A percentile compares a stretch with the other conserved stretches of the same genome.
phyloP scores from a whole-genome alignment of 2,329 filamentous ascomycete species.

The Helotiales sp. region DNA sequence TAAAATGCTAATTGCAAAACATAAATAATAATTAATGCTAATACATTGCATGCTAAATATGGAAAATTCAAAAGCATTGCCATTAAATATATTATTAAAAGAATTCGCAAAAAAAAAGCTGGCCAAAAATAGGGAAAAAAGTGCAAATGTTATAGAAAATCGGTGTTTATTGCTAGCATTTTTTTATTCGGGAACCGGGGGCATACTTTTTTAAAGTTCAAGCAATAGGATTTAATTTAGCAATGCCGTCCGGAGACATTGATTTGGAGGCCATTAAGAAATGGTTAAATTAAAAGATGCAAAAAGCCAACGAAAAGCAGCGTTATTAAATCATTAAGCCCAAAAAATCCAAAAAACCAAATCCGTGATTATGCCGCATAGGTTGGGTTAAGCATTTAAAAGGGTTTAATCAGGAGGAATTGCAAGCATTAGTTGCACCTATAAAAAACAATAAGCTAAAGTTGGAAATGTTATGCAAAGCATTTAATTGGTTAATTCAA shows the following conservation, averaged over 20 bases:
- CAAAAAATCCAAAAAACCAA: background rate
- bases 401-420: conserved; percentile 10
- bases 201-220: background rate
- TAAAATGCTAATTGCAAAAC: no score
- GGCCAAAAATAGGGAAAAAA: no score
- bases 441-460: no score
- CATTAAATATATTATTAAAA: background rate
- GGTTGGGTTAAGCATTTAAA: background rate
- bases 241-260: background rate
- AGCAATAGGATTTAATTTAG: background rate
- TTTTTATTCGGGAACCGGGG: background rate
- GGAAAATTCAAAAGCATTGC: background rate
- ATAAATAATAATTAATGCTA: no score
- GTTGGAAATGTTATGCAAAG: no score
- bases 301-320: background rate
- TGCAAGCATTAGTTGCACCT: conserved; percentile 15
- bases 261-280: background rate
- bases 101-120: no score
- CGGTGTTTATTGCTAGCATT: background rate
- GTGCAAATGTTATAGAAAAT: background rate
- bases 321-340: background rate
- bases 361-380: conserved; percentile 3
- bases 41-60: background rate
- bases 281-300: background rate
- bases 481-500: no score